Base-by-base conservation (phyloP, 1,139 yeast genomes). In the Eremothecium cymbalariae region DNA sequence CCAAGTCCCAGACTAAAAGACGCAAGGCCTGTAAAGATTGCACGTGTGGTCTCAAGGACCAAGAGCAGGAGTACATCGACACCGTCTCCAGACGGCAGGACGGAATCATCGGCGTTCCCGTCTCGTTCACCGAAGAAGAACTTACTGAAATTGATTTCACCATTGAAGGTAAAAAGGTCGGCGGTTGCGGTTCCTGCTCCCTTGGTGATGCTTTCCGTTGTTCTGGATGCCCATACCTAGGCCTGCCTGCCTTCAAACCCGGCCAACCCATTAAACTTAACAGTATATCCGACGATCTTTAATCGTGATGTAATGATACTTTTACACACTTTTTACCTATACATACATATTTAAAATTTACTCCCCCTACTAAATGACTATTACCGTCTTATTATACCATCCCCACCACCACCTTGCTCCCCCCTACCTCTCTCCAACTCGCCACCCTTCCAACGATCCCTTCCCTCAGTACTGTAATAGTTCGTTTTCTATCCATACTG, bases 171-270 rank as follows among this genome's bases (percentile, higher is more conserved):
- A 90, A 88, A 59, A 75, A 80, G 19, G 72, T 73, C 6, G 96
- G 97, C 21, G 95, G 96, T 1, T 90, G 99, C 64, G 95, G 95
- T 14, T 83, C 94, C 8, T 90, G 99, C 64, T 79, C 97, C 0
- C 69, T 90, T 38, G 98, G 99, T 25, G 98, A 90, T 60, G 98
- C 98, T 0, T 90, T 90, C 64, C 69, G 99, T 53, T 90, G 99
- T 60, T 95, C 88, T 50, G 96, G 97, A 3, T 90, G 99, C 62
- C 99, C 98, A 28, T 93, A 77, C 60, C 66, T 90, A 48, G 98
- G 99, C 0, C 68, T 93, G 38, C 98, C 99, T 7, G 96, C 98
- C 4, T 90, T 90, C 70, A 86, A 85, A 63, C 97, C 97, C 0
- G 98, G 98, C 32, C 94, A 90, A 62, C 79, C 61, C 11, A 70